Conservation (phyloP, 2,329 filamentous ascomycete species). For the Pseudogymnoascus sp. region DNA sequence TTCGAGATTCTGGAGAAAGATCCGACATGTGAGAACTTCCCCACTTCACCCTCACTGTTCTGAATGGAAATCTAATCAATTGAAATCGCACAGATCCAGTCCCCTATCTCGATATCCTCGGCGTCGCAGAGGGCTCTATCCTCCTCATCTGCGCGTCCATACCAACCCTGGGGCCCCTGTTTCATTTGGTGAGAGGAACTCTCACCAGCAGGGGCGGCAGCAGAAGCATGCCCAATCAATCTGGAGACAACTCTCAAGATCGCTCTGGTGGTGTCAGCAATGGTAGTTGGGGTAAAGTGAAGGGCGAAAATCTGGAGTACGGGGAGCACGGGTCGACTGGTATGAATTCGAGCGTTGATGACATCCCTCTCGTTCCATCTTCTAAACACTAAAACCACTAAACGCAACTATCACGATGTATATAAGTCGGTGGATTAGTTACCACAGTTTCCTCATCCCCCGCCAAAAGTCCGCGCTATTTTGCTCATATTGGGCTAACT, state of each 20-base stretch:
- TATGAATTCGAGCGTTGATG: slow-evolving; percentile 11
- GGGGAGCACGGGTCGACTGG: slow-evolving; percentile 6
- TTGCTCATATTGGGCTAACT: background rate
- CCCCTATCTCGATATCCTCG: slow-evolving; percentile 23
- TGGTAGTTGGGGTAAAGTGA: slow-evolving; percentile 9
- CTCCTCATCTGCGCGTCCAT: slow-evolving; percentile 7
- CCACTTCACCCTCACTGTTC: background rate
- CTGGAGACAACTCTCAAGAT: background rate
- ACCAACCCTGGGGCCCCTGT: slow-evolving; percentile 10
- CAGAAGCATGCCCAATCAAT: background rate
- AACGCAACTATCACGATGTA: background rate
- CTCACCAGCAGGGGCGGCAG: background rate
- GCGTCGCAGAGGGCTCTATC: slow-evolving; percentile 17
- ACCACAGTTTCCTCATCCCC: background rate
- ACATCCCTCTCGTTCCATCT: slow-evolving; percentile 10
- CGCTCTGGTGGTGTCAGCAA: background rate
- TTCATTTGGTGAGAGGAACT: slow-evolving; percentile 8
- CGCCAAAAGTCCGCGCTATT: background rate
- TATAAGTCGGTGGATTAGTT: background rate
- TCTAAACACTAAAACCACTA: slow-evolving; percentile 4
- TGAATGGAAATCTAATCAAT: slow-evolving; percentile 7
- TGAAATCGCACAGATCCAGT: slow-evolving; percentile 17
- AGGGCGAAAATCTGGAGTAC: slow-evolving; percentile 8
- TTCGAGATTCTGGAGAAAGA: slow-evolving; percentile 20
- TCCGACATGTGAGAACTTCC: slow-evolving; percentile 23